These are phyloP conservation scores for Hypomontagnella monticulosa DNA, from an alignment of 495 filamentous ascomycete species.

Conservation along the genomic window DNA sequence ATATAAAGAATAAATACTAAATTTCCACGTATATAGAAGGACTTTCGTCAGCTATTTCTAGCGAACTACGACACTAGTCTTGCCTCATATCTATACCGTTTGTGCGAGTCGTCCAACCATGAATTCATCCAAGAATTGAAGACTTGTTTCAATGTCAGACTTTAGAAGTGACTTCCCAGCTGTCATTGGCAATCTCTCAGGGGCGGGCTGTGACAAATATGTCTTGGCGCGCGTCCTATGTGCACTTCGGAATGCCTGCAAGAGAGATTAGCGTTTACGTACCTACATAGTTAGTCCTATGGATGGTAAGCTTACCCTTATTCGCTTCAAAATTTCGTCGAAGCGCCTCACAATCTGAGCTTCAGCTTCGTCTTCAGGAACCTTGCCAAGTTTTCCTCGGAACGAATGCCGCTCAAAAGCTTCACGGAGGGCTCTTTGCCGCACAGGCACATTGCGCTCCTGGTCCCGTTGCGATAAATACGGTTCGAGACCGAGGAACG, in stretches of 20 bases:
- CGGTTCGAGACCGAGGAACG: slow-evolving; percentile 52
- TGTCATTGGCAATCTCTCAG: slow-evolving; percentile 57
- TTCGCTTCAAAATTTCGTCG: slow-evolving; percentile 46
- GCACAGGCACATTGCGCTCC: slow-evolving; percentile 43
- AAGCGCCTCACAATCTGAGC: slow-evolving; percentile 45
- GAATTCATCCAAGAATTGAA: too few species aligned
- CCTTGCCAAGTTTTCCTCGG: slow-evolving; percentile 27
- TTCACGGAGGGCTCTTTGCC: slow-evolving; percentile 47
- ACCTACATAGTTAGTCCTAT: background rate
- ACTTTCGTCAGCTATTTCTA: too few species aligned
- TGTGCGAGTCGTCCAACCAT: too few species aligned
- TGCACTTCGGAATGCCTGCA: slow-evolving; percentile 48
- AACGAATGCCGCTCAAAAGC: slow-evolving; percentile 40
- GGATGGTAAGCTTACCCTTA: slow-evolving; percentile 44
- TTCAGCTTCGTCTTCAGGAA: slow-evolving; percentile 34
- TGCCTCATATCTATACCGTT: too few species aligned
- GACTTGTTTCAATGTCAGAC: background rate
- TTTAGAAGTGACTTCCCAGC: slow-evolving; percentile 55
- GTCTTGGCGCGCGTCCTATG: slow-evolving; percentile 50
- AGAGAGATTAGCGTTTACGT: slow-evolving; percentile 1
- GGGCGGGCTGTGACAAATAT: slow-evolving; percentile 51
- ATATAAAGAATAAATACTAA: too few species aligned
- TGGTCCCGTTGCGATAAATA: slow-evolving; percentile 47
- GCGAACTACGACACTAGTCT: too few species aligned
- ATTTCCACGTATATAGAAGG: too few species aligned